Conservation (phyloP, 306 rosid genomes). For the Alnus rubra region DNA sequence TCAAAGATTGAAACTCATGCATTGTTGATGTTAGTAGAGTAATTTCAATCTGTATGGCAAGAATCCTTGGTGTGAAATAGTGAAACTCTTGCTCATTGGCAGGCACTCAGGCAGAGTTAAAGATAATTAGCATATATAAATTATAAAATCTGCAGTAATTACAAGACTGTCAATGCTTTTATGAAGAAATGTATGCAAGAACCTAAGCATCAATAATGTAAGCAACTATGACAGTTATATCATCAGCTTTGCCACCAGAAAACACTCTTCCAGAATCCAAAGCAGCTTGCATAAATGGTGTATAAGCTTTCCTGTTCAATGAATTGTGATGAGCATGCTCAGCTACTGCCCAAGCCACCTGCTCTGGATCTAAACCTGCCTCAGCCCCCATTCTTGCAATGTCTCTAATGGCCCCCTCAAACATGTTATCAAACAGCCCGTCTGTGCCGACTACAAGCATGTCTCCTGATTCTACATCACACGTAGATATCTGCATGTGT, state of each 20-base stretch:
- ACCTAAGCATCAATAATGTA: not conserved
- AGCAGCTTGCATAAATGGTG: not conserved
- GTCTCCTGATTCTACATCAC: constrained; percentile 1
- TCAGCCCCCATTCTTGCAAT: not conserved
- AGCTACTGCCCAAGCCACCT: not conserved
- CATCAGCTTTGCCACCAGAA: not conserved
- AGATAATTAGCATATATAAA: not conserved
- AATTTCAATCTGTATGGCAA: not conserved
- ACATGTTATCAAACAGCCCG: constrained; percentile 5
- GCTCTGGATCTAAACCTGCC: not conserved
- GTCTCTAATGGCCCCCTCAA: not conserved
- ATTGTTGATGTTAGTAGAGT: not conserved
- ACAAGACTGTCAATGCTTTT: not conserved
- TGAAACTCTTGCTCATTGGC: not conserved
- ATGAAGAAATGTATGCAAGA: not conserved
- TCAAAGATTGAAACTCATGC: not conserved
- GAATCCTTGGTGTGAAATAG: not conserved
- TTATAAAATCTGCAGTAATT: not conserved
- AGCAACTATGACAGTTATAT: not conserved
- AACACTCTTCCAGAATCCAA: not conserved
- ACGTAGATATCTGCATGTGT: not conserved
- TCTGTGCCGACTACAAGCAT: not conserved
- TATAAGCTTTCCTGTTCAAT: not conserved
- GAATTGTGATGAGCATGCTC: not conserved
- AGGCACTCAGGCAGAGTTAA: not conserved